Evolutionary conservation across 2,329 filamentous ascomycete species (phyloP).

Genomic region (Dothidotthia symphoricarpi): DNA sequence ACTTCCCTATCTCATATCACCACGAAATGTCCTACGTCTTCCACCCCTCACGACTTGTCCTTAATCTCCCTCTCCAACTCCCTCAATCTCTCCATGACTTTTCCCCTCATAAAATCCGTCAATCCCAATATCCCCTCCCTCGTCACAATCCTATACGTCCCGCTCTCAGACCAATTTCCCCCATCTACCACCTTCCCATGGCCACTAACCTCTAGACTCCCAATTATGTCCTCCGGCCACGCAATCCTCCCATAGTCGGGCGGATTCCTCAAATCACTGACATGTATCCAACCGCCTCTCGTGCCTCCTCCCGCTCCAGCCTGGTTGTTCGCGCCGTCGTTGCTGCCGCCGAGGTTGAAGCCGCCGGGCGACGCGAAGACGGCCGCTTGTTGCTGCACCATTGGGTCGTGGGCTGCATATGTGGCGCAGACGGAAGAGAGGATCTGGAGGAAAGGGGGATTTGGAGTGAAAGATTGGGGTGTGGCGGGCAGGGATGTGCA

Average conservation of each 20-base stretch:
- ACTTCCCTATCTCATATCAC: too few species aligned
- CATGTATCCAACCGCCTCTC: constrained; percentile 61
- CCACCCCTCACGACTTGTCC: constrained; percentile 8
- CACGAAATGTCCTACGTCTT: neutral
- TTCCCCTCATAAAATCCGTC: constrained; percentile 25
- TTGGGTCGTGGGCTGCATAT: constrained; percentile 56
- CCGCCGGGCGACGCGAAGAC: constrained; percentile 61
- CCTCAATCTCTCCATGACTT: constrained; percentile 18
- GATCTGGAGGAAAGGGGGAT: constrained; percentile 56
- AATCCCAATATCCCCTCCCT: constrained; percentile 54
- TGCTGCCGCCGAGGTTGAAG: constrained; percentile 50
- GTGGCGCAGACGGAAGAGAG: constrained; percentile 56
- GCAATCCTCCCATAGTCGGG: constrained; percentile 65
- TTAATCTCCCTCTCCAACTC: constrained; percentile 23
- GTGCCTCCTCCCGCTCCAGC: constrained; percentile 59
- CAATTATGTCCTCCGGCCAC: constrained; percentile 66
- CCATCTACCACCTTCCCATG: constrained; percentile 56
- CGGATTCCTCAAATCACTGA: constrained; percentile 60
- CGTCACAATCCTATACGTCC: constrained; percentile 62
- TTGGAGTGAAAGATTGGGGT: constrained; percentile 56
- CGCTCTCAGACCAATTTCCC: constrained; percentile 61
- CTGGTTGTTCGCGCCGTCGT: constrained; percentile 55
- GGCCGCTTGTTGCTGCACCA: constrained; percentile 57
- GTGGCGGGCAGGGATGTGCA: constrained; percentile 57
- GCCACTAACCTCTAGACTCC: constrained; percentile 61